Conservation (phyloP, 495 filamentous ascomycete species). For the Penicillium coffeae region DNA sequence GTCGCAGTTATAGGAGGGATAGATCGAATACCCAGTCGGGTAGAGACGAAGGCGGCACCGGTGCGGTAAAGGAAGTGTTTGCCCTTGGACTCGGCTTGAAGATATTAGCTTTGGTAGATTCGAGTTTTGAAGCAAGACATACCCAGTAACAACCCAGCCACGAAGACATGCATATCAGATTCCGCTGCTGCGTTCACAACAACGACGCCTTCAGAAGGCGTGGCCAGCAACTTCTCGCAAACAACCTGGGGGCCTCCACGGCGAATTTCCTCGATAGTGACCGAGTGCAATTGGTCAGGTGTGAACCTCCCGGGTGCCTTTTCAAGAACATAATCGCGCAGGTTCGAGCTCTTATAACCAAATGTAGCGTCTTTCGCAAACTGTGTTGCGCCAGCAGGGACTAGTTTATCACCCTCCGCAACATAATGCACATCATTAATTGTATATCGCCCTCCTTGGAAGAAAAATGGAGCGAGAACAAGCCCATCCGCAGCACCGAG, state of each 20-base stretch:
- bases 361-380: constrained; percentile 53
- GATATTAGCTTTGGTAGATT: background rate
- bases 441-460: constrained; percentile 49
- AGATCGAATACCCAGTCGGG: constrained; percentile 44
- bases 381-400: constrained; percentile 45
- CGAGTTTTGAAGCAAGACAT: background rate
- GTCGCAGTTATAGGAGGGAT: constrained; percentile 42
- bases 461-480: constrained; percentile 52
- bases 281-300: constrained; percentile 30
- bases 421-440: constrained; percentile 55
- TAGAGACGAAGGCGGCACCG: constrained; percentile 53
- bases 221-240: constrained; percentile 31
- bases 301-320: constrained; percentile 40
- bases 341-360: constrained; percentile 47
- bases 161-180: constrained; percentile 50
- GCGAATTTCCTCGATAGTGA: constrained; percentile 45
- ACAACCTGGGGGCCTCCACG: constrained; percentile 35
- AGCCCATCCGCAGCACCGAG: constrained; percentile 42
- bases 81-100: constrained; percentile 36
- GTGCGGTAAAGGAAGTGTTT: constrained; percentile 52
- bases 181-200: constrained; percentile 51
- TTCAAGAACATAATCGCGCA: constrained; percentile 49
- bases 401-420: constrained; percentile 38
- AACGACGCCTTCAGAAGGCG: constrained; percentile 36
- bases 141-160: constrained; percentile 42